Evolutionary conservation across 148 eudicot species (phyloP).

Genomic region (Heliosperma pusillum): DNA sequence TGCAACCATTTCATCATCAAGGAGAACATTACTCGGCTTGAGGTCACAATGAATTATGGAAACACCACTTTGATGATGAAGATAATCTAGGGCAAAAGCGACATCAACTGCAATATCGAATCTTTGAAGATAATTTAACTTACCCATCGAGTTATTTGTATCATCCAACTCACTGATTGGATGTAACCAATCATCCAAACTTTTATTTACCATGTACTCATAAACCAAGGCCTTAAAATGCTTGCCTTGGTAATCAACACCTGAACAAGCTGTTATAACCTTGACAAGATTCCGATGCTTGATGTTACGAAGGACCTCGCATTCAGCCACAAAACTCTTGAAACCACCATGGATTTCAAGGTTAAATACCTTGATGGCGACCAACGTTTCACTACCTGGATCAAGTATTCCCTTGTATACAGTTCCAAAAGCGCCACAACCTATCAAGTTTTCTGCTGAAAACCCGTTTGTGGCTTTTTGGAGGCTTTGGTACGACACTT

Average conservation of each 20-base stretch:
- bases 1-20: slow-evolving; percentile 35
- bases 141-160: not conserved
- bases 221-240: slow-evolving; percentile 26
- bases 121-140: not conserved
- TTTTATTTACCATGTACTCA: slow-evolving; percentile 27
- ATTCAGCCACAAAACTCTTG: slow-evolving; percentile 27
- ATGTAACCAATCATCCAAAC: slow-evolving; percentile 26
- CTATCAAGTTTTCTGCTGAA: slow-evolving; percentile 20
- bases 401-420: slow-evolving; percentile 31
- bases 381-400: not conserved
- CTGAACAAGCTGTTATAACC: slow-evolving; percentile 24
- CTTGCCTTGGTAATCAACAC: slow-evolving; percentile 24
- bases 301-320: slow-evolving; percentile 5
- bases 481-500: slow-evolving; percentile 24
- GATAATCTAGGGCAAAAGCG: slow-evolving; percentile 38
- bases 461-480: slow-evolving; percentile 33
- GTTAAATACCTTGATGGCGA: slow-evolving; percentile 22
- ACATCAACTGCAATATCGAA: slow-evolving; percentile 30
- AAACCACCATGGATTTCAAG: slow-evolving; percentile 15
- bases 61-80: slow-evolving; percentile 22
- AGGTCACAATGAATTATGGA: slow-evolving; percentile 38
- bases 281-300: slow-evolving; percentile 24
- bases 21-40: slow-evolving; percentile 40
- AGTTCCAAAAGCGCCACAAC: slow-evolving; percentile 25
- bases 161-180: not conserved